Conservation (phyloP, 225 moss, liverwort and hornwort species). For the Marchantia polymorpha region DNA sequence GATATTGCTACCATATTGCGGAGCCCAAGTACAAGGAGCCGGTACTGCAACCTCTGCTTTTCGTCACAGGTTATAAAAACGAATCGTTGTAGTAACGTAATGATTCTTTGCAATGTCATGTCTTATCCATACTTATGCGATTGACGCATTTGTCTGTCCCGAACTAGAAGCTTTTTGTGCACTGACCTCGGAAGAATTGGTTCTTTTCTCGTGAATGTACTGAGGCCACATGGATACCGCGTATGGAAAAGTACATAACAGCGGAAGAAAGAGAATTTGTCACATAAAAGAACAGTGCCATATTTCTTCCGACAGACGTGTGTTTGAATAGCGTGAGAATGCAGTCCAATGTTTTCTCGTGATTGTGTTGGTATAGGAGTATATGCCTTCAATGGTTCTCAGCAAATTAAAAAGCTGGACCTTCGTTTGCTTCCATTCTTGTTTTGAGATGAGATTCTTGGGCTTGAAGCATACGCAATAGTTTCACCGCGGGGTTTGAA, state of each 20-base stretch:
- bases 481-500: neutral
- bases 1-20: neutral
- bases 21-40: neutral
- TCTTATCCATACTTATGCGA: neutral
- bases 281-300: neutral
- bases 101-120: neutral
- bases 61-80: neutral
- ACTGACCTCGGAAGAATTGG: neutral
- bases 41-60: neutral
- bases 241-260: neutral
- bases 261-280: neutral
- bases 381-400: neutral
- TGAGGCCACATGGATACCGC: neutral
- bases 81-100: neutral
- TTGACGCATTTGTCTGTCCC: neutral
- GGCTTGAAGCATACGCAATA: neutral
- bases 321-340: neutral
- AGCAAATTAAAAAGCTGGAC: too few relatives aligned
- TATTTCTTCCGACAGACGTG: neutral
- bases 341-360: neutral
- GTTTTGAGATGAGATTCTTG: neutral
- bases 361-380: neutral
- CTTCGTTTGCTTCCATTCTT: neutral
- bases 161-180: too few relatives aligned
- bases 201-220: neutral